phyloP scores from a whole-genome alignment of 768 basidiomycete species.

The Suillus variegatus region DNA sequence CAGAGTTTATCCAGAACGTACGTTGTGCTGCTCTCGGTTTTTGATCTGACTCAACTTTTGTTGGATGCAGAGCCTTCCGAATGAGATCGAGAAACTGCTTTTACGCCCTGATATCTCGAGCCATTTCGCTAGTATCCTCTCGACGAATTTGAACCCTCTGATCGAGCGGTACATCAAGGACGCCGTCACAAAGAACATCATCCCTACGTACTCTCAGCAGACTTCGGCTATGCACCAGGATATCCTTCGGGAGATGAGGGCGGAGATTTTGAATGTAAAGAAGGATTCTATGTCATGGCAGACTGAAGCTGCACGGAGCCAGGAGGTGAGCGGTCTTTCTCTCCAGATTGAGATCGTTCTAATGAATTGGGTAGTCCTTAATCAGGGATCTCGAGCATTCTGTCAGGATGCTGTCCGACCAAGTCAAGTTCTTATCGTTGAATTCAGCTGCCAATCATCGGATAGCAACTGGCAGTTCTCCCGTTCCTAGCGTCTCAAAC shows the following conservation, averaged over 20 bases:
- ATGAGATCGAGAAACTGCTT: constrained; percentile 78
- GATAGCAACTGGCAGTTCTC: constrained; percentile 33
- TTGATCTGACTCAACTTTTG: constrained; percentile 1
- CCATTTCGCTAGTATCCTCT: constrained; percentile 76
- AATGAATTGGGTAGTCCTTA: constrained; percentile 46
- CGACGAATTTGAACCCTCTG: constrained; percentile 69
- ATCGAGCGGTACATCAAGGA: constrained; percentile 86
- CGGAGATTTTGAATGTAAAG: constrained; percentile 76
- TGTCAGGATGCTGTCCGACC: constrained; percentile 73
- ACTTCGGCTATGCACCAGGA: constrained; percentile 81
- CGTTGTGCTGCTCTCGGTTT: background rate
- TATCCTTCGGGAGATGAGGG: constrained; percentile 69
- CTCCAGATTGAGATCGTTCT: constrained; percentile 10
- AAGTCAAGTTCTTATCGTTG: constrained; percentile 76
- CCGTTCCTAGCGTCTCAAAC: constrained; percentile 21
- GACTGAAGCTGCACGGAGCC: constrained; percentile 70
- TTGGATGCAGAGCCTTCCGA: constrained; percentile 60
- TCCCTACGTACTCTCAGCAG: constrained; percentile 76
- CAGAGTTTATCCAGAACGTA: constrained; percentile 75
- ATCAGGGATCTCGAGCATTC: constrained; percentile 83
- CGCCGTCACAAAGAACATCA: constrained; percentile 66
- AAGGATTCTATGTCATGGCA: constrained; percentile 83
- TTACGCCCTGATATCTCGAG: constrained; percentile 73
- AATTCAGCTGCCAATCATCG: constrained; percentile 46
- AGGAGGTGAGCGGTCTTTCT: constrained; percentile 58